Conservation (phyloP, 495 filamentous ascomycete genomes). For the Niebla homalea region DNA sequence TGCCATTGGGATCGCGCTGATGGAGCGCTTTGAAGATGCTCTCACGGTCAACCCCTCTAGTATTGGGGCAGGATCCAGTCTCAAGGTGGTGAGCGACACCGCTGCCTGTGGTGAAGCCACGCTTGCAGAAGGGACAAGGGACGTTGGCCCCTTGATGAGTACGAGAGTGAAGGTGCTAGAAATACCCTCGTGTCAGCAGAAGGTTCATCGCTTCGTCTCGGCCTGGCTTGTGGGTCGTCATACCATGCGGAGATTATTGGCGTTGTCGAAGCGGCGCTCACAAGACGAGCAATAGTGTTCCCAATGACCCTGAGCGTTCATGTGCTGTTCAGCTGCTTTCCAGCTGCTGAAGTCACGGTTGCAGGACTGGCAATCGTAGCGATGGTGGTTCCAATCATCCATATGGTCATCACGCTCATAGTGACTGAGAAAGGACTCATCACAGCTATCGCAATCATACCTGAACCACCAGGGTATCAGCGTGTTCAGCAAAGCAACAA, state of each 20-base stretch:
- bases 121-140: constrained; percentile 32
- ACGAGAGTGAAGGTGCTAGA: constrained; percentile 33
- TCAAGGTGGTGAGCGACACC: constrained; percentile 35
- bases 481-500: no score
- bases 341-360: constrained; percentile 16
- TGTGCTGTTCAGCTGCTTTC: constrained; percentile 24
- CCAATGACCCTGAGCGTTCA: constrained; percentile 24
- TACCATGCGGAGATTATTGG: constrained; percentile 29
- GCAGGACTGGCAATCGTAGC: constrained; percentile 27
- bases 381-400: neutral
- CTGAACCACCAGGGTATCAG: no score
- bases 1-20: constrained; percentile 29
- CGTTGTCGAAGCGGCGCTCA: constrained; percentile 23
- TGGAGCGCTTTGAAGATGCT: constrained; percentile 36
- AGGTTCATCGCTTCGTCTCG: neutral
- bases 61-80: constrained; percentile 25
- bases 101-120: constrained; percentile 26
- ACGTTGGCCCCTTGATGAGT: constrained; percentile 23
- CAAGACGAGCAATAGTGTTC: constrained; percentile 28
- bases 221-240: neutral
- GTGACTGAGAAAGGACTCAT: neutral
- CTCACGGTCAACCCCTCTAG: constrained; percentile 26
- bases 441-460: no score
- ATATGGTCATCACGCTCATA: neutral
- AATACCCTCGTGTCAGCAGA: neutral